phyloP scores from a whole-genome alignment of 345 rosid species.

The Draba incana region DNA sequence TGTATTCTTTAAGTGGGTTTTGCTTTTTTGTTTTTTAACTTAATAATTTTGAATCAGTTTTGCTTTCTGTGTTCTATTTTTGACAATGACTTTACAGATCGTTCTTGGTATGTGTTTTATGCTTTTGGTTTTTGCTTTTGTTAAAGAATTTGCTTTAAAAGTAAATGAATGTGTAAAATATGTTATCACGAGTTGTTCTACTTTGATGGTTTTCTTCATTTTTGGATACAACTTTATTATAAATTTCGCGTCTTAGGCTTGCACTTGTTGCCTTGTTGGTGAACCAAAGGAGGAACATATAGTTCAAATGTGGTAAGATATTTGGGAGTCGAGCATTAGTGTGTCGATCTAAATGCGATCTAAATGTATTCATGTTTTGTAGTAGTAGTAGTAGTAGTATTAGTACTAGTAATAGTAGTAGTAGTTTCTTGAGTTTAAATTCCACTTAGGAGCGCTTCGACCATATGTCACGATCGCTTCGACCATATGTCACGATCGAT shows the following conservation, averaged over 20 bases:
- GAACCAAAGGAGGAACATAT: slow-evolving; percentile 3
- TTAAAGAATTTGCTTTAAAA: slow-evolving; percentile 27
- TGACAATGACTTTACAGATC: slow-evolving; percentile 41
- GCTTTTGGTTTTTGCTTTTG: slow-evolving; percentile 34
- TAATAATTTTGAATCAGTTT: slow-evolving; percentile 23
- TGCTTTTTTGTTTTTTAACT: not conserved
- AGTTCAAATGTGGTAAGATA: not conserved
- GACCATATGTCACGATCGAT: too few species aligned
- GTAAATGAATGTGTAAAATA: slow-evolving; percentile 31
- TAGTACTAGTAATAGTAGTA: too few species aligned
- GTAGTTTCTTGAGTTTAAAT: too few species aligned
- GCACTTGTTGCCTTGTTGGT: slow-evolving; percentile 4
- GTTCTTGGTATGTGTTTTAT: slow-evolving; percentile 32
- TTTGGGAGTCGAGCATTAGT: not conserved
- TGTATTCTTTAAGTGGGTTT: slow-evolving; percentile 39
- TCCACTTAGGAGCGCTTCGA: too few species aligned
- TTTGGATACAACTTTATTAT: not conserved
- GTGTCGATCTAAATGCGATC: too few species aligned
- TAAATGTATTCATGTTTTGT: too few species aligned
- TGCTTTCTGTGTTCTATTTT: slow-evolving; percentile 29
- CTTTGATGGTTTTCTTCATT: slow-evolving; percentile 33
- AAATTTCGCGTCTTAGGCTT: not conserved
- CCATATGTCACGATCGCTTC: too few species aligned
- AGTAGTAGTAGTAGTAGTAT: too few species aligned
- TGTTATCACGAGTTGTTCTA: slow-evolving; percentile 23